Evolutionary conservation across 2,329 filamentous ascomycete genomes (phyloP).

Genomic region (Penicillium sp.): DNA sequence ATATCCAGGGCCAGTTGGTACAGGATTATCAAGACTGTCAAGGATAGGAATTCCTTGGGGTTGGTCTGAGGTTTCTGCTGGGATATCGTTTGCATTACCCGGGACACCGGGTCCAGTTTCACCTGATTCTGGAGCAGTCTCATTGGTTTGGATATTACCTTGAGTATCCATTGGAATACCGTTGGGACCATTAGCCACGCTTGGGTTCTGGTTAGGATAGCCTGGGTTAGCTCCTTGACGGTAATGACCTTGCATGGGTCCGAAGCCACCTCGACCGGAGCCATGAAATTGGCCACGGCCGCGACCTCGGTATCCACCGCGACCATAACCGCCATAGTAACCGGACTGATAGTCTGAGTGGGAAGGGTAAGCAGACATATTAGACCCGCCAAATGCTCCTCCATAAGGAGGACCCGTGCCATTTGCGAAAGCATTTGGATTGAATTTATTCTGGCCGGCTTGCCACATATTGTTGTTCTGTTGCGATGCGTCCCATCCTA

Average conservation of each 20-base stretch:
- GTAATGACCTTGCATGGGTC: slow-evolving; percentile 38
- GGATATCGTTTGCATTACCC: not conserved
- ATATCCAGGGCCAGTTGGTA: slow-evolving; percentile 11
- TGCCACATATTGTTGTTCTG: slow-evolving; percentile 65
- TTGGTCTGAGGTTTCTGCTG: slow-evolving; percentile 2
- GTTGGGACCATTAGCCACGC: slow-evolving; percentile 29
- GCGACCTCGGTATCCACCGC: slow-evolving; percentile 59
- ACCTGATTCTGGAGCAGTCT: slow-evolving; percentile 5
- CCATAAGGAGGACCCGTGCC: slow-evolving; percentile 81
- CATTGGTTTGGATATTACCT: slow-evolving; percentile 18
- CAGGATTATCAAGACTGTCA: slow-evolving; percentile 18
- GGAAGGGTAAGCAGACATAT: slow-evolving; percentile 66
- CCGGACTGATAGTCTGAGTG: slow-evolving; percentile 69
- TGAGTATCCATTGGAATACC: not conserved
- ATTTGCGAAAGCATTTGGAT: slow-evolving; percentile 71
- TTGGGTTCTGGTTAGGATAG: slow-evolving; percentile 32
- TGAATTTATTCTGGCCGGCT: slow-evolving; percentile 86
- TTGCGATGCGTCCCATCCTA: slow-evolving; percentile 72
- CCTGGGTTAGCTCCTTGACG: slow-evolving; percentile 32
- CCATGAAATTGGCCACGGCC: slow-evolving; percentile 57
- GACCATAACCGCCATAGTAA: slow-evolving; percentile 69
- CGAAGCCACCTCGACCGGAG: slow-evolving; percentile 37
- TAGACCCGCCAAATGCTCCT: slow-evolving; percentile 65
- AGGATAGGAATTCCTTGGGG: slow-evolving; percentile 28
- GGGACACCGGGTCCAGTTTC: not conserved